Base-by-base conservation (phyloP, 2,329 filamentous ascomycete genomes). In the Gremmenia infestans region DNA sequence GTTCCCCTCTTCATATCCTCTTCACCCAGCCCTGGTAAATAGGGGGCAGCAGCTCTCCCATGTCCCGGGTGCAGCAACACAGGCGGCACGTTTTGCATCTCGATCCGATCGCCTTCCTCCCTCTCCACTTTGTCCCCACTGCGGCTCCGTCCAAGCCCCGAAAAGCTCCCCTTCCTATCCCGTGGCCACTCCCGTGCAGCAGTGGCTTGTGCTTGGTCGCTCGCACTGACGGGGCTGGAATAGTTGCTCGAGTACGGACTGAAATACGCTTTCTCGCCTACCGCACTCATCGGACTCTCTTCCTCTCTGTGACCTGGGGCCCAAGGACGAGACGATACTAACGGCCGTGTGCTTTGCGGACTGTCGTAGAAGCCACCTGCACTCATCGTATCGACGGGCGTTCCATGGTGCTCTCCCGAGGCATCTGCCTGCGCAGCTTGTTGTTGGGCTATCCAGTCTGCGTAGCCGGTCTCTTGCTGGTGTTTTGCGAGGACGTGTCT, bases 191-290 rank as follows among this genome's bases (percentile, higher is more conserved):
- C 52, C 2, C 19, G 45, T 3, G 25, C 49, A 8, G 17, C 48
- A 2, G n/a, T 19, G 3, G 28, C 23, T 14, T 55, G 54, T 12
- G 52, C 53, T 46, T 56, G 49, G 47, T 62, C 56, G 6, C 43
- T 54, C 15, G 64, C 65, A 2, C 53, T 61, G 5, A 81, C 73
- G 0, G 82, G 82, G 63, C 81, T 84, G 67, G 74, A 81, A 70
- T 78, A 85, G 57, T 82, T 79, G 42, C 81, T 83, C 19, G 74
- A 76, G 65, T 85, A 86, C 0, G 83, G 82, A 3, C 81, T 83
- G 60, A 83, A 77, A 69, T 84, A 82, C 6, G 73, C 75, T 22
- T 67, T 65, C 50, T 68, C 66, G 4, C 58, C 59, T 11, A 57
- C 57, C 76, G 82, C 25, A 77, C 60, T 64, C 2, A 59, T 56